A percentile compares a stretch with the other conserved stretches of the same genome.
Conservation (phyloP, 1,284 basidiomycete species). For the Coniferiporia weirii region DNA sequence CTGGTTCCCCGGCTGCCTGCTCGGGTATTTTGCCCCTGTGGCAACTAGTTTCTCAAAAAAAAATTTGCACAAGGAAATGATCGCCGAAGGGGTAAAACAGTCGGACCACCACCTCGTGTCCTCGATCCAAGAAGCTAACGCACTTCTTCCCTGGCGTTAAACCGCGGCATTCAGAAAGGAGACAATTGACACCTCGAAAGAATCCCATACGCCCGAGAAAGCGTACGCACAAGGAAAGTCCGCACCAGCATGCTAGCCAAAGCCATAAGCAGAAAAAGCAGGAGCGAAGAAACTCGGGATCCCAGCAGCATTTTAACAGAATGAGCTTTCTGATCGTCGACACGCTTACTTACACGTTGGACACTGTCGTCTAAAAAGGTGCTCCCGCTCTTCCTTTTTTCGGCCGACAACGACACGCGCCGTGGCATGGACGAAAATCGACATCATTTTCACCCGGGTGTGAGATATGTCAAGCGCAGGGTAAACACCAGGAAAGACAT, state of each 20-base stretch:
- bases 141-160: neutral
- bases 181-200: neutral
- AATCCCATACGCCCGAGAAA: no score
- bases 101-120: neutral
- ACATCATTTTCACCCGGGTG: neutral
- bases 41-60: slow-evolving; percentile 7
- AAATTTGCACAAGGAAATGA: neutral
- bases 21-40: neutral
- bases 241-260: no score
- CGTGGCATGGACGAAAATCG: neutral
- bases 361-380: neutral
- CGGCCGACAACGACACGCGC: slow-evolving; percentile 2
- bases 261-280: no score
- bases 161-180: neutral
- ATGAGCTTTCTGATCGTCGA: neutral
- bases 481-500: neutral
- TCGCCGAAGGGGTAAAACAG: neutral
- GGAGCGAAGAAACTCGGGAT: no score
- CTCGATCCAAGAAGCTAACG: neutral
- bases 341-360: neutral
- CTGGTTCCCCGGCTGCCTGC: neutral
- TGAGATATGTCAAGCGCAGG: neutral
- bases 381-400: neutral
- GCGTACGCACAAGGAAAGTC: no score
- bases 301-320: no score